Evolutionary conservation across 768 basidiomycete genomes (phyloP).

Genomic region (Tylopilus cervinicoccineus): DNA sequence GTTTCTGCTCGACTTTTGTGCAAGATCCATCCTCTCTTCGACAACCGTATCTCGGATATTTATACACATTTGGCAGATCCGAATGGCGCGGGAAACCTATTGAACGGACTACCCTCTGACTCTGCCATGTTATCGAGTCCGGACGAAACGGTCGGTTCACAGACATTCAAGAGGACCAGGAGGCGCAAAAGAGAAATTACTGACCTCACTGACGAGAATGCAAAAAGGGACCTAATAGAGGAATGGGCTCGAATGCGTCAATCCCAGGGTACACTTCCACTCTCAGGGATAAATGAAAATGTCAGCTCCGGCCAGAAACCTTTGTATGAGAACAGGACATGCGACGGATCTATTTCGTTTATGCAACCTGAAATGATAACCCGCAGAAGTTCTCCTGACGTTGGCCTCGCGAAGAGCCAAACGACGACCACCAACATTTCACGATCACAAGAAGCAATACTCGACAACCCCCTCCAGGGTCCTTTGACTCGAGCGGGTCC

Average conservation of each 20-base stretch:
- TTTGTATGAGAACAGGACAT: background rate
- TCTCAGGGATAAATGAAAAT: slow-evolving; percentile 8
- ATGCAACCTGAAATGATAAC: background rate
- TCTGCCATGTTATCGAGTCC: slow-evolving; percentile 3
- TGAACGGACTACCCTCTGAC: slow-evolving; percentile 3
- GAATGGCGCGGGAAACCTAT: slow-evolving; percentile 3
- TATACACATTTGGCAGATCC: slow-evolving; percentile 27
- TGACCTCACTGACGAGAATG: slow-evolving; percentile 18
- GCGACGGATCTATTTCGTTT: background rate
- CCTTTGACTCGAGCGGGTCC: background rate
- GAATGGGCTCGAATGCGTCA: slow-evolving; percentile 30
- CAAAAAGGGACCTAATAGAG: slow-evolving; percentile 25
- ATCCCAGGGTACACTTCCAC: slow-evolving; percentile 23
- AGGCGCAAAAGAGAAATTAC: slow-evolving; percentile 14
- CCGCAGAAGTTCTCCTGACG: background rate
- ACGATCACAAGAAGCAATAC: slow-evolving; percentile 1
- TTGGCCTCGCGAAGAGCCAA: background rate
- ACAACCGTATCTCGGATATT: slow-evolving; percentile 22
- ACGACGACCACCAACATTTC: background rate
- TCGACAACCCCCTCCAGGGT: background rate
- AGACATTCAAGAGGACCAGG: slow-evolving; percentile 7
- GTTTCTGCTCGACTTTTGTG: slow-evolving; percentile 18
- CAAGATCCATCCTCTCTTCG: slow-evolving; percentile 16
- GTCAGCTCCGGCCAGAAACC: background rate
- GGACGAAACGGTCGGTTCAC: background rate